Evolutionary conservation across 208 protist species (phyloP), one percentile per base, ranked within the genome.

Genomic region (Wallacemonas sp.): DNA sequence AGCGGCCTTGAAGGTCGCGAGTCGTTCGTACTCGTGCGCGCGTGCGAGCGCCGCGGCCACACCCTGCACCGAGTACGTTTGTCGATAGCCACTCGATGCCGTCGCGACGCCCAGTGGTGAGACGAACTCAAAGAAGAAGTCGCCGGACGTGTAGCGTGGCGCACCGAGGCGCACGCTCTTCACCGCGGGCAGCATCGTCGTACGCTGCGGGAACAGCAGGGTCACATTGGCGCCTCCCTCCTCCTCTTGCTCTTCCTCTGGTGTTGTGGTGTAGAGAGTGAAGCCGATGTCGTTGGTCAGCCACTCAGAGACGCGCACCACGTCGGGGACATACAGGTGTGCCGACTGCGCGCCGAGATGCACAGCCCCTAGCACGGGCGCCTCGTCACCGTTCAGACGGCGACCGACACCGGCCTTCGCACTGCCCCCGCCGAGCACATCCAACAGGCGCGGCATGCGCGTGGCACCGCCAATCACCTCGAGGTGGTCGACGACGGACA

Each of bases 371-470:
- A 92, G 29, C 27, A 85, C 92, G 1, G 74, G 74, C 5, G 88
- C 85, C 74, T 97, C 92, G 60, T 97, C 89, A 24, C 83, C 78
- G 68, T 97, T 97, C 36, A 97, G 77, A 2, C 84, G 94, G 36
- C 86, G 81, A 21, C 90, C 83, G n/a, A 74, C 29, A 12, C 71
- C 70, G 32, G 44, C 48, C 11, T 70, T 60, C 21, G n/a, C n/a
- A n/a, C 81, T 77, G 56, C 78, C 81, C 27, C 65, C 46, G 34
- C 76, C 69, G 24, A 96, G 74, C 12, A 65, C 72, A 19, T 81
- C 68, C 30, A 91, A 65, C 52, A 97, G 79, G 52, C 49, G 61
- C 29, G 92, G 92, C 75, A 95, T 89, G 36, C 92, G 85, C 12
- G 87, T 83, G 9, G 76, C 85, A 23, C 88, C 91, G 30, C 92